Evolutionary conservation across 2,329 filamentous ascomycete species (phyloP).

Genomic region (Diaporthe sp.): DNA sequence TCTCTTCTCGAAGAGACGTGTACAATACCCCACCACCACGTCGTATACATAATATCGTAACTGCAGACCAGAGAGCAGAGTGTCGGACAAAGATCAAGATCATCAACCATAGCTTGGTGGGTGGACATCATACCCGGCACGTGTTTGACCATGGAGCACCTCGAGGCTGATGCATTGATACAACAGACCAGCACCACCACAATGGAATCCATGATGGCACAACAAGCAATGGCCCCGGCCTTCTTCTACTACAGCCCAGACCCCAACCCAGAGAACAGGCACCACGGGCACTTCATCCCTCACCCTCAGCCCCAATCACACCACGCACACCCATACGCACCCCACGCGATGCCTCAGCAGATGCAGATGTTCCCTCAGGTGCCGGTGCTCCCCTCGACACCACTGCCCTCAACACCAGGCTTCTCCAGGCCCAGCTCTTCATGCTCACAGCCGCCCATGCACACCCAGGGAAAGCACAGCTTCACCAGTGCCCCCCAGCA

Average conservation of each 20-base stretch:
- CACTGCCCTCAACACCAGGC: constrained; percentile 71
- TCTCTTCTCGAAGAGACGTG: constrained; percentile 46
- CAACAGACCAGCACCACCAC: constrained; percentile 47
- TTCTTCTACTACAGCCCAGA: constrained; percentile 93
- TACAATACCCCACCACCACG: constrained; percentile 46
- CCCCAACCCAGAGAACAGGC: constrained; percentile 77
- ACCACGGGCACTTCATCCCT: constrained; percentile 82
- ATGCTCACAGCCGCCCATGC: constrained; percentile 69
- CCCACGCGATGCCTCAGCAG: constrained; percentile 55
- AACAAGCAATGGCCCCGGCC: constrained; percentile 76
- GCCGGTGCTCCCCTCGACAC: constrained; percentile 70
- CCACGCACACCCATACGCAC: constrained; percentile 48
- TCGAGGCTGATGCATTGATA: constrained; percentile 43
- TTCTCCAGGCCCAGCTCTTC: constrained; percentile 77
- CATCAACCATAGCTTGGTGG: constrained; percentile 34
- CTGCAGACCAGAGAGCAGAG: constrained; percentile 34
- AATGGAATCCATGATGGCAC: constrained; percentile 76
- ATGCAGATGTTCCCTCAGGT: constrained; percentile 68
- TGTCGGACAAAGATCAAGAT: constrained; percentile 36
- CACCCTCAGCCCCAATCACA: constrained; percentile 72
- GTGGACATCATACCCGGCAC: constrained; percentile 21
- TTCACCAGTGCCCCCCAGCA: constrained; percentile 68
- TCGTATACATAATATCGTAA: constrained; percentile 49
- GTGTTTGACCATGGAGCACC: background rate
- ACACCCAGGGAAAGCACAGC: constrained; percentile 58